Percentiles rank a stretch among this genome's conserved stretches.
Conservation (phyloP, 768 basidiomycete species). For the Suillus americanus region DNA sequence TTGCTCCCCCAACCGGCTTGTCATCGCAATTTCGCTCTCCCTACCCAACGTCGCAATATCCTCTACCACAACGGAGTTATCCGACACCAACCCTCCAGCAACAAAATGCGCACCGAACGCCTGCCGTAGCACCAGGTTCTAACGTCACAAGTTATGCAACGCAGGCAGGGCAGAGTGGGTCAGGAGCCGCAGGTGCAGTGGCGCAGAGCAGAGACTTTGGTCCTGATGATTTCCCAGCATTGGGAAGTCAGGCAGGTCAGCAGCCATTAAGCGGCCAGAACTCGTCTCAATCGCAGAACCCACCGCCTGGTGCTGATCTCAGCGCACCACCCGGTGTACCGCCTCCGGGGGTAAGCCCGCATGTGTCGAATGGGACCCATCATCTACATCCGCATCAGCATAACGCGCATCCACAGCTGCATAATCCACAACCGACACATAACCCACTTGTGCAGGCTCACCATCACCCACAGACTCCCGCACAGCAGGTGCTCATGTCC, state of each 20-base stretch:
- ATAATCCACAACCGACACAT: slow-evolving; percentile 19
- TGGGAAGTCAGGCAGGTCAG: slow-evolving; percentile 61
- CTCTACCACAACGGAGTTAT: slow-evolving; percentile 28
- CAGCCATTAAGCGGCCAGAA: slow-evolving; percentile 24
- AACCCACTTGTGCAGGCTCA: slow-evolving; percentile 27
- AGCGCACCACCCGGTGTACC: slow-evolving; percentile 53
- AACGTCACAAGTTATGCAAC: slow-evolving; percentile 74
- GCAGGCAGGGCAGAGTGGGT: slow-evolving; percentile 63
- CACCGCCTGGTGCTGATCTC: slow-evolving; percentile 39
- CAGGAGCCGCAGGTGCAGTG: slow-evolving; percentile 12
- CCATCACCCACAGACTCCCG: slow-evolving; percentile 81
- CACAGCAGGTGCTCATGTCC: slow-evolving; percentile 88
- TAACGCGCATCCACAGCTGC: slow-evolving; percentile 30
- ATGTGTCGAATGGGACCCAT: slow-evolving; percentile 37
- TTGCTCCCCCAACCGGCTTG: slow-evolving; percentile 62
- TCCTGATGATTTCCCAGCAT: slow-evolving; percentile 88
- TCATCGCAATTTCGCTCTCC: slow-evolving; percentile 62
- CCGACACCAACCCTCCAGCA: slow-evolving; percentile 47
- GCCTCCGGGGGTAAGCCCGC: slow-evolving; percentile 36
- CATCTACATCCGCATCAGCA: slow-evolving; percentile 36
- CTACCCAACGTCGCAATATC: slow-evolving; percentile 39
- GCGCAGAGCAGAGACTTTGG: slow-evolving; percentile 49
- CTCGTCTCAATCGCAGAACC: slow-evolving; percentile 30
- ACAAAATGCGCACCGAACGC: slow-evolving; percentile 60
- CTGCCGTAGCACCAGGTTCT: slow-evolving; percentile 35